Conservation (phyloP, 2,329 filamentous ascomycete genomes). For the Neoascochyta sp. region DNA sequence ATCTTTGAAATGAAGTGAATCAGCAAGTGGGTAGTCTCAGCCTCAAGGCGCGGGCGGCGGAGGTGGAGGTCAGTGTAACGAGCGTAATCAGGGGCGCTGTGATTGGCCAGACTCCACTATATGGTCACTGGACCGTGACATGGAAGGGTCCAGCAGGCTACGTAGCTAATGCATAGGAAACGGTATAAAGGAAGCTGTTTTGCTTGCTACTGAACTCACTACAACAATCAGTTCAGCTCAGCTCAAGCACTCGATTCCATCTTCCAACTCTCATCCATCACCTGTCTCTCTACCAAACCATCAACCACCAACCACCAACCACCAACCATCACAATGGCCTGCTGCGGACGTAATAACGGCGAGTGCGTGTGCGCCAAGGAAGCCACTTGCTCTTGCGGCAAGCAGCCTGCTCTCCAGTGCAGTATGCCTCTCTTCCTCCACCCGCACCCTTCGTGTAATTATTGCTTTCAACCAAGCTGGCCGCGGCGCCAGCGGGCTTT, state of each 20-base stretch:
- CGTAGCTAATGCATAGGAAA: constrained; percentile 9
- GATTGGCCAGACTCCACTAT: constrained; percentile 22
- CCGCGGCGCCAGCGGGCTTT: too few species aligned
- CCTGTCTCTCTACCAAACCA: constrained; percentile 4
- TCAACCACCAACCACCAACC: constrained; percentile 10
- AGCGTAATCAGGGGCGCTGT: constrained; percentile 29
- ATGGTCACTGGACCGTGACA: constrained; percentile 17
- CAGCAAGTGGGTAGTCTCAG: constrained; percentile 21
- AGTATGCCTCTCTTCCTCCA: constrained; percentile 38
- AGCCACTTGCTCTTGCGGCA: constrained; percentile 79
- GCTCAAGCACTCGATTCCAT: background rate
- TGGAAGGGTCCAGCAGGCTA: constrained; percentile 17
- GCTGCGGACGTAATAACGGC: constrained; percentile 57
- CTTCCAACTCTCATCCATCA: constrained; percentile 3
- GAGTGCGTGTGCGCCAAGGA: constrained; percentile 57
- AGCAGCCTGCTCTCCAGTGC: constrained; percentile 83
- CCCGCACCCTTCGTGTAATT: constrained; percentile 10
- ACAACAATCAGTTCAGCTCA: background rate
- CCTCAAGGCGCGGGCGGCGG: constrained; percentile 9
- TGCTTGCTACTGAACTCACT: constrained; percentile 1
- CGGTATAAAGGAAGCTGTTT: constrained; percentile 19
- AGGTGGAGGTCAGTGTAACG: constrained; percentile 7
- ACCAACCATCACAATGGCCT: constrained; percentile 46
- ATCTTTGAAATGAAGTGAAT: constrained; percentile 16
- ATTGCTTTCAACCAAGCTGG: constrained; percentile 5